phyloP scores from a whole-genome alignment of 805 yeast genomes.

The Nakazawaea holstii region DNA sequence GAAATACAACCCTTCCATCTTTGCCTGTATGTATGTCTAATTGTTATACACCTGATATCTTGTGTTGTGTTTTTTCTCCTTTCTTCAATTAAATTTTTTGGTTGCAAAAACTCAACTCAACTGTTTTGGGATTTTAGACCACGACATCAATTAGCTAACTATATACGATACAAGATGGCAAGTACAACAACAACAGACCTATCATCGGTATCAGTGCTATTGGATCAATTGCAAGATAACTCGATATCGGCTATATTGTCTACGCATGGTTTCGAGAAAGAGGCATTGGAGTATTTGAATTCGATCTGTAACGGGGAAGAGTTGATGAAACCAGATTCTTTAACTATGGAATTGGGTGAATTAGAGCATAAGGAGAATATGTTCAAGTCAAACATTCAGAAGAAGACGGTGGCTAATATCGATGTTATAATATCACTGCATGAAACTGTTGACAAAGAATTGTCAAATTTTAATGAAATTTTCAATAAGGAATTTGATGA shows the following conservation, averaged over 20 bases:
- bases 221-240: slow-evolving; percentile 28
- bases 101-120: not conserved
- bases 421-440: slow-evolving; percentile 38
- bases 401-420: slow-evolving; percentile 32
- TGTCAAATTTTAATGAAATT: slow-evolving; percentile 27
- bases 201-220: slow-evolving; percentile 23
- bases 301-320: slow-evolving; percentile 13
- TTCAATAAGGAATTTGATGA: slow-evolving; percentile 25
- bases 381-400: slow-evolving; percentile 40
- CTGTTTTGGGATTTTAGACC: not conserved
- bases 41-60: too few species aligned
- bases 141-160: not conserved
- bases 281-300: slow-evolving; percentile 28
- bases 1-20: slow-evolving; percentile 91
- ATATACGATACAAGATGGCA: not conserved
- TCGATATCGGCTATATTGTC: slow-evolving; percentile 21
- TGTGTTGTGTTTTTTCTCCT: not conserved
- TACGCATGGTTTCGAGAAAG: slow-evolving; percentile 28
- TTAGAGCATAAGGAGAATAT: slow-evolving; percentile 50
- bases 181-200: slow-evolving; percentile 1
- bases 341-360: slow-evolving; percentile 56
- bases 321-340: slow-evolving; percentile 9
- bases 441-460: slow-evolving; percentile 23
- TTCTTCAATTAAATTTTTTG: not conserved
- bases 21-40: too few species aligned